phyloP scores from a whole-genome alignment of 208 protist species.

The Trypanosomatidae sp. region DNA sequence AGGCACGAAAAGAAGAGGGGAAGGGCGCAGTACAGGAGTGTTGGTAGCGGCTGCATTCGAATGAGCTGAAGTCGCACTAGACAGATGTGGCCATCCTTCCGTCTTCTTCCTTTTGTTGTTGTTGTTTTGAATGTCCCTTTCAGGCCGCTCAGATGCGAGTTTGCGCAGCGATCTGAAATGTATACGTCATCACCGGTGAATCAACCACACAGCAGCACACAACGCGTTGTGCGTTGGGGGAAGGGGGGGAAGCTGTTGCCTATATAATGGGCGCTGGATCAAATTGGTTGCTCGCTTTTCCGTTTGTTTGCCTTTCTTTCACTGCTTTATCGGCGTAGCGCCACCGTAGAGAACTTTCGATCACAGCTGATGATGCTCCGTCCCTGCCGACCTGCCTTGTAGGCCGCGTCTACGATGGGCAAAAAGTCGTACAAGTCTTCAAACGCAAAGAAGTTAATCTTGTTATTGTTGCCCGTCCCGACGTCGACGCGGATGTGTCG shows the following conservation, averaged over 20 bases:
- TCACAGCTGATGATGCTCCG: conserved; percentile 95
- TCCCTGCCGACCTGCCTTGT: conserved; percentile 95
- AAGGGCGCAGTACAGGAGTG: not conserved
- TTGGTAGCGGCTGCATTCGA: not conserved
- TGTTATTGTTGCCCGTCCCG: conserved; percentile 99
- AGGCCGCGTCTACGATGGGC: conserved; percentile 97
- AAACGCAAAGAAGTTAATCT: conserved; percentile 98
- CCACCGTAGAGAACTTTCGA: conserved; percentile 96
- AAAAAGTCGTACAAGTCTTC: conserved; percentile 97
- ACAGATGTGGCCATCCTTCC: not conserved
- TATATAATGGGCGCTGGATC: not conserved
- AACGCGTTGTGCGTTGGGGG: not conserved
- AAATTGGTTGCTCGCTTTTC: not conserved
- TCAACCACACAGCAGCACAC: not conserved
- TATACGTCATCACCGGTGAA: not conserved
- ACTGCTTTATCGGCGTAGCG: conserved; percentile 31
- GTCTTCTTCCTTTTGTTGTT: not conserved
- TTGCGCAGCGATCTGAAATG: not conserved
- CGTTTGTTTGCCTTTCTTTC: not conserved
- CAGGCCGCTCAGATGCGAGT: not conserved
- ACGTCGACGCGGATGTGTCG: conserved; percentile 99
- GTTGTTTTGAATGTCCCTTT: not conserved
- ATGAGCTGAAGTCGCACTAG: not conserved
- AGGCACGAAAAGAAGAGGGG: not conserved
- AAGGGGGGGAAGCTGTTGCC: not conserved